These are phyloP conservation scores for Incumbomyces delicatus DNA, from an alignment of 2,329 filamentous ascomycete genomes.

Conservation along the genomic window DNA sequence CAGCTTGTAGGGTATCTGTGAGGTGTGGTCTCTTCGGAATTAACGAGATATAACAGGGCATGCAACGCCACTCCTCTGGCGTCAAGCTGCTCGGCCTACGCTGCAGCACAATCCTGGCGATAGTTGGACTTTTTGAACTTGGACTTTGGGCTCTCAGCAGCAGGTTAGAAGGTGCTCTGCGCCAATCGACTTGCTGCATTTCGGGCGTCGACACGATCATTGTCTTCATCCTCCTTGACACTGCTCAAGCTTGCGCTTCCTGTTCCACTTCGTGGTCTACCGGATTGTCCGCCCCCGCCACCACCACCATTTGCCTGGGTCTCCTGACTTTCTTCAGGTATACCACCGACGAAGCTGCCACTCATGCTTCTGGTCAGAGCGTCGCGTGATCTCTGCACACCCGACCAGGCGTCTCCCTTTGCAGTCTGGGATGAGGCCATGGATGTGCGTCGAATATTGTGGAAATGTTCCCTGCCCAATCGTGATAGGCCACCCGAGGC, in stretches of 20 bases:
- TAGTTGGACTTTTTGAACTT: background rate
- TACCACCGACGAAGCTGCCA: slow-evolving; percentile 46
- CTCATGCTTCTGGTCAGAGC: slow-evolving; percentile 69
- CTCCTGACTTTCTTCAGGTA: slow-evolving; percentile 54
- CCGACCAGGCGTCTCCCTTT: slow-evolving; percentile 97
- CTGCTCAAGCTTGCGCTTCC: slow-evolving; percentile 47
- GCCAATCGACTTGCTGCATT: slow-evolving; percentile 92
- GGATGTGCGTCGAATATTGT: slow-evolving; percentile 60
- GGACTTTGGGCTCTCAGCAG: background rate
- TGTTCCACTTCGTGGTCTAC: slow-evolving; percentile 25
- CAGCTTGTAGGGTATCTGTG: too few relatives aligned
- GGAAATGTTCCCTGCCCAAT: slow-evolving; percentile 80
- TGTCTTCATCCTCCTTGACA: slow-evolving; percentile 67
- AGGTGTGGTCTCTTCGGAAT: too few relatives aligned
- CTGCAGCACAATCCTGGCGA: background rate
- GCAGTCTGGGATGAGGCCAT: slow-evolving; percentile 85
- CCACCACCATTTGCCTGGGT: slow-evolving; percentile 31
- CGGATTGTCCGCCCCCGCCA: slow-evolving; percentile 18
- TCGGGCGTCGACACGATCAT: slow-evolving; percentile 86
- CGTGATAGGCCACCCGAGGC: slow-evolving; percentile 79
- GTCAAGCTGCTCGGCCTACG: background rate
- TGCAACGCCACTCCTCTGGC: too few relatives aligned
- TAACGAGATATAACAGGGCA: too few relatives aligned
- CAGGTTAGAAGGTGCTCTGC: slow-evolving; percentile 71
- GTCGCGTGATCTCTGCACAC: slow-evolving; percentile 74